Evolutionary conservation across 2,329 filamentous ascomycete species (phyloP).

Genomic region (Colletotrichum lupini): DNA sequence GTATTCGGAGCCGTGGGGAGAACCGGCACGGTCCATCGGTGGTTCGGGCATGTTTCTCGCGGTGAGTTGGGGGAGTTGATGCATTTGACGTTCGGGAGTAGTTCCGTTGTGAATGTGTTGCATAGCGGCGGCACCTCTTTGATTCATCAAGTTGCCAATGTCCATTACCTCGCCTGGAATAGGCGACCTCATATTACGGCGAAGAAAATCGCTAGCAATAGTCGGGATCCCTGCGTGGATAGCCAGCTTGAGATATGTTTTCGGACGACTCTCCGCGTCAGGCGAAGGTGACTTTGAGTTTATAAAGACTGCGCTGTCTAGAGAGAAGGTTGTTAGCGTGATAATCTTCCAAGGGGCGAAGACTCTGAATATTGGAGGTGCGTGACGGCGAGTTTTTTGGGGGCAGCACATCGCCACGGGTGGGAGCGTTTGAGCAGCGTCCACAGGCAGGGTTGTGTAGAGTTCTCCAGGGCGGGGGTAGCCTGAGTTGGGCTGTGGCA

Average conservation of each 20-base stretch:
- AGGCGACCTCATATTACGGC: constrained; percentile 53
- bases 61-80: constrained; percentile 42
- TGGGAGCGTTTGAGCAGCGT: constrained; percentile 26
- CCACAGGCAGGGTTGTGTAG: constrained; percentile 18
- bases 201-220: constrained; percentile 18
- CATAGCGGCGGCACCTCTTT: constrained; percentile 53
- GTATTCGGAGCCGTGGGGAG: constrained; percentile 69
- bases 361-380: constrained; percentile 12
- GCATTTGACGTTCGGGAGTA: constrained; percentile 40
- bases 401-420: constrained; percentile 29
- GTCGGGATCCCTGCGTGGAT: constrained; percentile 28
- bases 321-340: constrained; percentile 16
- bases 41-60: constrained; percentile 39
- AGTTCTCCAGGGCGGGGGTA: constrained; percentile 16
- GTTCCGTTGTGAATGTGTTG: constrained; percentile 39
- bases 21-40: constrained; percentile 64
- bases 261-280: constrained; percentile 27
- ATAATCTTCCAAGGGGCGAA: constrained; percentile 10
- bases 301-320: constrained; percentile 19
- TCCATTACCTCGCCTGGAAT: constrained; percentile 62
- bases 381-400: background rate
- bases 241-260: constrained; percentile 26
- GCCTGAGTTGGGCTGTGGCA: constrained; percentile 18
- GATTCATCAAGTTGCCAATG: constrained; percentile 64
- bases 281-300: constrained; percentile 34